Evolutionary conservation across 2,329 filamentous ascomycete species (phyloP).

Genomic region (Cryphonectria carpinicola): DNA sequence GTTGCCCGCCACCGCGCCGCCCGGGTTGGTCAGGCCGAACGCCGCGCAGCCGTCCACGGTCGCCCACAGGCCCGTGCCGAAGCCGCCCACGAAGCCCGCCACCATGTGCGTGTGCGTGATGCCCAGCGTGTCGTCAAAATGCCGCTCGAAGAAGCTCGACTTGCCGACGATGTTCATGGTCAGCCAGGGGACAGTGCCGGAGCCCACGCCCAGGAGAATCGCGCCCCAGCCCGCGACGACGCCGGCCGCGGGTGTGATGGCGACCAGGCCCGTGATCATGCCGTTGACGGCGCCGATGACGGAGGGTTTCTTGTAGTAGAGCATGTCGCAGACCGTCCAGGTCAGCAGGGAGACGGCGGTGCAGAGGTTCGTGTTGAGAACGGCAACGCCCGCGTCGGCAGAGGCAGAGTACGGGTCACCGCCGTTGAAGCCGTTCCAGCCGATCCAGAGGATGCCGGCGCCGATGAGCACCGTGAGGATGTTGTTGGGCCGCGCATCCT

Average conservation of each 20-base stretch:
- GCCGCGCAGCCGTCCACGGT: slow-evolving; percentile 50
- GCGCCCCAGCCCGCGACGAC: slow-evolving; percentile 56
- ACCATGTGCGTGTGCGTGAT: slow-evolving; percentile 48
- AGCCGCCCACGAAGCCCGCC: slow-evolving; percentile 50
- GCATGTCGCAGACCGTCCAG: slow-evolving; percentile 50
- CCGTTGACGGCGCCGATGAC: slow-evolving; percentile 55
- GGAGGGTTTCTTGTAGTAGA: slow-evolving; percentile 53
- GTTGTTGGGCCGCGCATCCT: slow-evolving; percentile 52
- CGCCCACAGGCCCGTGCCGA: slow-evolving; percentile 51
- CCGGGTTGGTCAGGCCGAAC: slow-evolving; percentile 48
- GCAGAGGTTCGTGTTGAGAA: slow-evolving; percentile 55
- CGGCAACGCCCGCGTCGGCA: slow-evolving; percentile 53
- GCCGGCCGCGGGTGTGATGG: slow-evolving; percentile 55
- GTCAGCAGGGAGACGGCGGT: slow-evolving; percentile 51
- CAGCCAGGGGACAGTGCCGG: slow-evolving; percentile 51
- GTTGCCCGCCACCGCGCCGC: slow-evolving; percentile 55
- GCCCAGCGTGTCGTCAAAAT: slow-evolving; percentile 36
- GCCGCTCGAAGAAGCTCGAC: slow-evolving; percentile 32
- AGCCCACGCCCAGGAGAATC: slow-evolving; percentile 49
- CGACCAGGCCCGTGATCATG: slow-evolving; percentile 56
- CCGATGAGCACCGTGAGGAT: slow-evolving; percentile 49
- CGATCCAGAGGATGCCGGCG: slow-evolving; percentile 55
- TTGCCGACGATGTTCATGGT: slow-evolving; percentile 53
- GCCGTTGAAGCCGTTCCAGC: slow-evolving; percentile 59
- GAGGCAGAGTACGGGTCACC: slow-evolving; percentile 55